These are phyloP conservation scores for Hypoxylon trugodes DNA, from an alignment of 495 filamentous ascomycete genomes.

Conservation along the genomic window DNA sequence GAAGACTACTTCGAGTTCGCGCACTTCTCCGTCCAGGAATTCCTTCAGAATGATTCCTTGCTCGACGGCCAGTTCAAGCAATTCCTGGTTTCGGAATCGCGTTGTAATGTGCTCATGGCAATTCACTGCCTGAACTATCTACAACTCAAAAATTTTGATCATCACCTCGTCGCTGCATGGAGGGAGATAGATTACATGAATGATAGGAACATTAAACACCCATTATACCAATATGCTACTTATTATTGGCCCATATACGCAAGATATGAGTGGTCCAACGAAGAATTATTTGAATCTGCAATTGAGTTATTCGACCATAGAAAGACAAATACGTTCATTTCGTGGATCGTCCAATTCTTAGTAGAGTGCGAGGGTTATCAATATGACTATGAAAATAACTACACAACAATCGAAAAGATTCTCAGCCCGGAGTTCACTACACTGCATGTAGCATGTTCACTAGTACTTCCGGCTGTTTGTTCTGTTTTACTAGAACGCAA, in stretches of 20 bases:
- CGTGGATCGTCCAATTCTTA: not conserved
- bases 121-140: slow-evolving; percentile 7
- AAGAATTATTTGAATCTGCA: not conserved
- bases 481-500: not conserved
- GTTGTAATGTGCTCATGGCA: not conserved
- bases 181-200: not conserved
- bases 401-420: not conserved
- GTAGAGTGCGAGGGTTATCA: too few species aligned
- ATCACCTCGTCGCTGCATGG: not conserved
- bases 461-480: not conserved
- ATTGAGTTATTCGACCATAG: not conserved
- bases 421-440: not conserved
- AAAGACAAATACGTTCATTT: not conserved
- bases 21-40: slow-evolving; percentile 50
- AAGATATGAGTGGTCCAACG: not conserved
- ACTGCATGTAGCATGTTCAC: slow-evolving; percentile 3
- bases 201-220: not conserved
- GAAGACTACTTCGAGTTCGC: slow-evolving; percentile 40
- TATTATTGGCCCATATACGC: not conserved
- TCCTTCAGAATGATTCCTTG: slow-evolving; percentile 22
- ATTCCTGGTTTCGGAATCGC: slow-evolving; percentile 3
- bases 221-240: not conserved
- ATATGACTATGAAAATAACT: not conserved
- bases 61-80: not conserved
- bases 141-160: slow-evolving; percentile 13